These are phyloP conservation scores for Amanita rimosa DNA, from an alignment of 768 basidiomycete genomes.

Conservation along the genomic window DNA sequence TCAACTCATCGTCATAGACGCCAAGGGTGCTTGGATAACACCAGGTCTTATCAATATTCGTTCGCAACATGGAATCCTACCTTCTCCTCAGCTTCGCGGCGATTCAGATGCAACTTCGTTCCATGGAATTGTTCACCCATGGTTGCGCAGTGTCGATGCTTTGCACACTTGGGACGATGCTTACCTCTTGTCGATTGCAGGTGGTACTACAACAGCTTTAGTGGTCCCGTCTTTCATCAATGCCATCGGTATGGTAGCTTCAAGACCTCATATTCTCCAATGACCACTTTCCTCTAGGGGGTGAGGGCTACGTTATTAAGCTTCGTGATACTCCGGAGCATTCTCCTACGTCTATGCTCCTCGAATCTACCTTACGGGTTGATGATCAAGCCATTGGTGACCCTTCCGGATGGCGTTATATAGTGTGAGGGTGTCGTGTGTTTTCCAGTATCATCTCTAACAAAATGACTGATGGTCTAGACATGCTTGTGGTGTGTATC, in stretches of 20 bases:
- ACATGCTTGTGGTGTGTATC: conserved; percentile 43
- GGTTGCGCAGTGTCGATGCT: conserved; percentile 68
- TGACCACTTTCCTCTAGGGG: conserved; percentile 27
- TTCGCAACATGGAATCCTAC: conserved; percentile 49
- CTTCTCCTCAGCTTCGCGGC: conserved; percentile 42
- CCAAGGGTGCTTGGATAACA: conserved; percentile 64
- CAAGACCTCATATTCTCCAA: background rate
- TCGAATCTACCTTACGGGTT: conserved; percentile 64
- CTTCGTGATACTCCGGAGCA: conserved; percentile 61
- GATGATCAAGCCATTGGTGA: conserved; percentile 34
- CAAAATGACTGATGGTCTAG: conserved; percentile 15
- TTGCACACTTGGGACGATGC: conserved; percentile 75
- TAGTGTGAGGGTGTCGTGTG: conserved; percentile 39
- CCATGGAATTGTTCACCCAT: conserved; percentile 36
- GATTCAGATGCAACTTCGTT: conserved; percentile 44
- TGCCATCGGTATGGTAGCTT: conserved; percentile 39
- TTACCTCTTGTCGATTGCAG: conserved; percentile 57
- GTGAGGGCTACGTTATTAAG: conserved; percentile 73
- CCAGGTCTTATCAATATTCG: conserved; percentile 66
- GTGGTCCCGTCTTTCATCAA: conserved; percentile 66
- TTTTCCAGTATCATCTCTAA: background rate
- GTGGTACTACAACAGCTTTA: conserved; percentile 71
- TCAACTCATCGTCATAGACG: conserved; percentile 44
- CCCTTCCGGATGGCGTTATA: conserved; percentile 58
- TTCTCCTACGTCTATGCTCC: conserved; percentile 59